Evolutionary conservation across 1,284 basidiomycete genomes (phyloP), one percentile per base, ranked within the genome.

Genomic region (Cystobasidium slooffiae): DNA sequence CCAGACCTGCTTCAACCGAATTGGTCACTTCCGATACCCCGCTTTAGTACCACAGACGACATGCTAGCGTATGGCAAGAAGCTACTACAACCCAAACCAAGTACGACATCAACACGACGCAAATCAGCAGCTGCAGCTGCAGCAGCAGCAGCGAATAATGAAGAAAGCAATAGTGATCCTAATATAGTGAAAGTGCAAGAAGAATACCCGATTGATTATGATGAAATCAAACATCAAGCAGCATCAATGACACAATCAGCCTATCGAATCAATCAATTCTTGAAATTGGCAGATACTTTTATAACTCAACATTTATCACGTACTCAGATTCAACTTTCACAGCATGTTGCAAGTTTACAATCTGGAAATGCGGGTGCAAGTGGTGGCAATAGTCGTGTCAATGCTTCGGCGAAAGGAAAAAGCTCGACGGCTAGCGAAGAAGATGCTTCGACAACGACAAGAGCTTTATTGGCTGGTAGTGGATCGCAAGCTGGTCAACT

Each of bases 181-280:
- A 61, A 66, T 53, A 41, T 56, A 7, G 53, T 73, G 18, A 41
- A 51, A 37, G 52, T 65, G 3, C 49, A 73, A 39, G 51, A 46
- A 22, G 70, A 73, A 31, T 62, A 64, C 20, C 56, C 56, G 52
- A 64, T 73, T 62, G 52, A 55, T 22, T 49, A 18, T 12, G 53
- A 55, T 37, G 70, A 73, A 18, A 63, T 73, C 18, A 61, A 63
- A 31, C 70, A 73, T 59, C 70, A 66, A 46, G 70, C 63, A 56
- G 37, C 70, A 24, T 55, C 51, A 37, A 46, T 73, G 43, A 20
- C 53, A 24, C 70, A 73, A 24, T 39, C 46, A 47, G 43, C 51
- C 14, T 59, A 73, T 46, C 31, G 70, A 47, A 16, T 65, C 2
- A 52, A 73, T 8, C 70, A 73, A 24, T 73, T 73, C 70, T 20